These are phyloP conservation scores for Penicillium tannophilum DNA, from an alignment of 495 filamentous ascomycete species.

Conservation along the genomic window DNA sequence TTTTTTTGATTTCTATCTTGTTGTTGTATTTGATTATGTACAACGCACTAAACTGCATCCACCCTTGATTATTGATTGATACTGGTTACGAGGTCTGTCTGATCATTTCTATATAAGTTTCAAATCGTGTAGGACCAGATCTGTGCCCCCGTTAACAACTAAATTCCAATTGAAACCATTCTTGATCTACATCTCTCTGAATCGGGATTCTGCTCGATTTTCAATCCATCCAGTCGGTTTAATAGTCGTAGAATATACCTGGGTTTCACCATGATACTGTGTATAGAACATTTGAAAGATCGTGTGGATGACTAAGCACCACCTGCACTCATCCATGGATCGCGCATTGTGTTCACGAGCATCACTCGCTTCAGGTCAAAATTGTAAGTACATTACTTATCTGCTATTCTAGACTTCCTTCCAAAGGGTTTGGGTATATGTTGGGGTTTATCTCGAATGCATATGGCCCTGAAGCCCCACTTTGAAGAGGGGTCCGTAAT, in stretches of 20 bases:
- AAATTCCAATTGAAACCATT: not conserved
- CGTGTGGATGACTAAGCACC: constrained; percentile 8
- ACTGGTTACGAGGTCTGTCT: not conserved
- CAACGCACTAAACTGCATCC: too few relatives aligned
- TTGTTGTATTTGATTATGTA: too few relatives aligned
- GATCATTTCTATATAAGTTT: too few relatives aligned
- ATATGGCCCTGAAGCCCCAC: not conserved
- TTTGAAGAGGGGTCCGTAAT: not conserved
- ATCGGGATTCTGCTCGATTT: constrained; percentile 7
- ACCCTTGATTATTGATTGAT: not conserved
- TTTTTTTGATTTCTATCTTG: too few relatives aligned
- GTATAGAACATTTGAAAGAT: not conserved
- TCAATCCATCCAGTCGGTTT: not conserved
- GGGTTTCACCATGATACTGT: not conserved
- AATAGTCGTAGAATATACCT: not conserved
- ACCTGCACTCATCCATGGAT: constrained; percentile 2
- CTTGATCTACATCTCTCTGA: not conserved
- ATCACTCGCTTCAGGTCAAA: constrained; percentile 8
- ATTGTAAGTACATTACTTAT: constrained; percentile 6
- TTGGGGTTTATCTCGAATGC: not conserved
- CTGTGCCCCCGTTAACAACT: not conserved
- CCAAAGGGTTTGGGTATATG: not conserved
- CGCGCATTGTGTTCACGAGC: constrained; percentile 11
- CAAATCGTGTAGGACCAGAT: not conserved
- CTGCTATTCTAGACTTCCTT: not conserved